Base-by-base conservation (phyloP, 1,284 basidiomycete genomes). In the Golubevia pallescens region DNA sequence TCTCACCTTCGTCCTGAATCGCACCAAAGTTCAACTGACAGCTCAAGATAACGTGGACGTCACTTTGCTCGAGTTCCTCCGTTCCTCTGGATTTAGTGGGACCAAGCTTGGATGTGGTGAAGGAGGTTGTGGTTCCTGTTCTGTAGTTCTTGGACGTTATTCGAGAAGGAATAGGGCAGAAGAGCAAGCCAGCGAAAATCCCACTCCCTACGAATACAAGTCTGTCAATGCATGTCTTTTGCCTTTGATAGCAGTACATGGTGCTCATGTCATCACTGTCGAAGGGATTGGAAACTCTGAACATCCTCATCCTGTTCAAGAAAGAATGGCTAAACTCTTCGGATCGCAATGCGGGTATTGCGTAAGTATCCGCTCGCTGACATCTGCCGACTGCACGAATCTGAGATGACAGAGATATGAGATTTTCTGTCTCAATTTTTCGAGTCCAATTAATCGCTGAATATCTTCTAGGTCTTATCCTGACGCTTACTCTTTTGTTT, bases 51-150 rank as follows among this genome's bases (percentile, higher is more conserved):
- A 76, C 61, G 75, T 80, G 3, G 79, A 81, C 42, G 58, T 73
- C 7, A 84, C 86, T 0, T 73, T 86, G 2, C 80, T 86, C 61
- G 77, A 84, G 34, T 86, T 85, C 67, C 69, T 86, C 19, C 77
- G 86, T 19, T 72, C 74, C 48, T 83, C 77, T 38, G 71, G 83
- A 1, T 75, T 86, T 53, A 86, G 80, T 1, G 86, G 86, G 7
- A 86, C 86, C 13, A 86, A 86, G 65, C 75, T 86, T 7, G 86
- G 86, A 2, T 86, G 86, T 55, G 80, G 77, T 23, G 86, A 86
- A 61, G 86, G 86, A 32, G 85, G 85, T 5, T 86, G 85, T 58
- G 86, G 86, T 56, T 81, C 84, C 3, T 86, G 83, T 65, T 84
- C 84, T n/a, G 81, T 82, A 38, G 77, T 79, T n/a, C 67, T 84